Percentiles rank a stretch among this genome's conserved stretches.
phyloP scores from a whole-genome alignment of 805 yeast species.

The Wickerhamomyces chaumierensis region DNA sequence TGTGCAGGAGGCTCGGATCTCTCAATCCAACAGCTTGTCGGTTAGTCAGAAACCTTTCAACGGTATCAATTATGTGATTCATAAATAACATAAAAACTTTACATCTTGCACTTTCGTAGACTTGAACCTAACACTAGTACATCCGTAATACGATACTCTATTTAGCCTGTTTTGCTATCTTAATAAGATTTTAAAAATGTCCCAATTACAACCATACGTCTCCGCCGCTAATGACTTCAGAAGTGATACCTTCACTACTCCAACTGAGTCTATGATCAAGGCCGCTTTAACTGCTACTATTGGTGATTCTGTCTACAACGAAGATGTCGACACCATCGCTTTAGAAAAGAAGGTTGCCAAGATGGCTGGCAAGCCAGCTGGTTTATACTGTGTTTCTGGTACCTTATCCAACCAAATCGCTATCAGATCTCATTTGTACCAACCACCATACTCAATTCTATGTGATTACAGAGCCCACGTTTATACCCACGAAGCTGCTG shows the following conservation, averaged over 20 bases:
- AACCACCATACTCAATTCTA: slow-evolving; percentile 75
- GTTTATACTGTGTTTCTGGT: slow-evolving; percentile 77
- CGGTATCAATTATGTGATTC: neutral
- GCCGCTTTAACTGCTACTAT: slow-evolving; percentile 47
- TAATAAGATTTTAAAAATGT: neutral
- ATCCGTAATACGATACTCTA: too few relatives aligned
- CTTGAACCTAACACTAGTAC: too few relatives aligned
- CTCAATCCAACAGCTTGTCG: too few relatives aligned
- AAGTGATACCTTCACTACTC: slow-evolving; percentile 87
- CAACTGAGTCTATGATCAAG: slow-evolving; percentile 62
- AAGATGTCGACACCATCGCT: slow-evolving; percentile 58
- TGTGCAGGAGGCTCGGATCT: too few relatives aligned
- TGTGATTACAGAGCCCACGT: slow-evolving; percentile 84
- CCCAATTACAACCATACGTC: slow-evolving; percentile 48
- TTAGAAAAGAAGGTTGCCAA: slow-evolving; percentile 56
- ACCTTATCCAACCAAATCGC: slow-evolving; percentile 87
- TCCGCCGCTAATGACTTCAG: slow-evolving; percentile 40
- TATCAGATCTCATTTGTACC: slow-evolving; percentile 62
- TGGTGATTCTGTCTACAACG: slow-evolving; percentile 85
- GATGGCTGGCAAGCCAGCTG: slow-evolving; percentile 73
- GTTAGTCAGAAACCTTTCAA: too few relatives aligned
- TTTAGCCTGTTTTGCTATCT: neutral
- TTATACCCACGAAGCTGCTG: slow-evolving; percentile 78
- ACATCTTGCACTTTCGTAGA: neutral
- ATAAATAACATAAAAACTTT: too few relatives aligned